Evolutionary conservation across 768 basidiomycete species (phyloP).

Genomic region (Rossbeevera mucosa): DNA sequence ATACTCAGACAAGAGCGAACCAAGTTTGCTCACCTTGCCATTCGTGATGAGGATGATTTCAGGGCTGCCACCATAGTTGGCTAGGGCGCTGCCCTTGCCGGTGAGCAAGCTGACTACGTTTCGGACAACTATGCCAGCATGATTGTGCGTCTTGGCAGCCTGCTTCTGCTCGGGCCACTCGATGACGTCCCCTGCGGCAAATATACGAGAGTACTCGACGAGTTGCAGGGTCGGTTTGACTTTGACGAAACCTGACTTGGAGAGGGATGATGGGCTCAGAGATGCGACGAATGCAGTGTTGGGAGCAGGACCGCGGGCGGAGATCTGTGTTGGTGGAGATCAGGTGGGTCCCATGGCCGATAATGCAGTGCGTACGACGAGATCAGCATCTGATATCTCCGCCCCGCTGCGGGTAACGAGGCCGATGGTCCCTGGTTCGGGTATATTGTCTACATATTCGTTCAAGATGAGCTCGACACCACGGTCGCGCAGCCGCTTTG

Average conservation of each 20-base stretch:
- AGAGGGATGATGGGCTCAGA: conserved; percentile 36
- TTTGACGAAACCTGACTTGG: conserved; percentile 42
- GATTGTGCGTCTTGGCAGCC: conserved; percentile 41
- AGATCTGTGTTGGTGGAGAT: conserved; percentile 16
- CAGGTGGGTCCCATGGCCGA: not conserved
- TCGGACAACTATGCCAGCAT: conserved; percentile 40
- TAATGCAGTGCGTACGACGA: conserved; percentile 43
- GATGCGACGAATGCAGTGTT: conserved; percentile 52
- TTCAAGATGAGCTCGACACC: conserved; percentile 49
- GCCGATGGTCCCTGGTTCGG: conserved; percentile 34
- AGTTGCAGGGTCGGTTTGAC: conserved; percentile 58
- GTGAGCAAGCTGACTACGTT: conserved; percentile 47
- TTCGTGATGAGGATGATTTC: conserved; percentile 54
- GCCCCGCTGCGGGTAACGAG: conserved; percentile 51
- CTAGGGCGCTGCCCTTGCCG: conserved; percentile 31
- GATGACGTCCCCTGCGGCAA: conserved; percentile 63
- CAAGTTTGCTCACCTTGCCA: conserved; percentile 42
- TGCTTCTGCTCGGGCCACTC: conserved; percentile 64
- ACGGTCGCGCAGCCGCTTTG: conserved; percentile 37
- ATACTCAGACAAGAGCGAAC: not conserved
- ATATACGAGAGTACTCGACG: conserved; percentile 45
- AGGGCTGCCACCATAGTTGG: conserved; percentile 43
- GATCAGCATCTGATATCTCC: conserved; percentile 44
- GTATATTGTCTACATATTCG: conserved; percentile 47
- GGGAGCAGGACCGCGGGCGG: conserved; percentile 35